These are phyloP conservation scores for Protomyces gravidus DNA, from an alignment of 1,139 yeast species.

Conservation along the genomic window DNA sequence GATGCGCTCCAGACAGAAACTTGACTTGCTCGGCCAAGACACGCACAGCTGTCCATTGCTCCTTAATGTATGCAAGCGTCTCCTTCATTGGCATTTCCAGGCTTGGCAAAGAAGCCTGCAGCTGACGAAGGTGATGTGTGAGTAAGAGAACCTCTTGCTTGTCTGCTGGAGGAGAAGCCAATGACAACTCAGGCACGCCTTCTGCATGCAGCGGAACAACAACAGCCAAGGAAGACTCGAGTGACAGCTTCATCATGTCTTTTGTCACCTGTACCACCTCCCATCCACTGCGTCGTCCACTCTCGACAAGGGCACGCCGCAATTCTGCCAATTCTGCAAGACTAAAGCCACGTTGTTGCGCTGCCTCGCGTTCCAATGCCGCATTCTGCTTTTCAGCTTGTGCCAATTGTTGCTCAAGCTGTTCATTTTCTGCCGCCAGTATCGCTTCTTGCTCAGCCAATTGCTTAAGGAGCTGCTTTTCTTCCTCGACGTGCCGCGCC, in stretches of 20 bases:
- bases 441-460: constrained; percentile 2
- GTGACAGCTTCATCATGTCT: not conserved
- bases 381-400: constrained; percentile 1
- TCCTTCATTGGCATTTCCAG: not conserved
- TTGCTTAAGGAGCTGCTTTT: constrained; percentile 28
- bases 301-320: constrained; percentile 40
- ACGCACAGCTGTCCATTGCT: constrained; percentile 16
- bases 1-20: constrained; percentile 2
- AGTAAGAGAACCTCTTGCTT: not conserved
- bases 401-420: constrained; percentile 4
- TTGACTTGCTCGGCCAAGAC: not conserved
- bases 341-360: constrained; percentile 32
- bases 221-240: constrained; percentile 4
- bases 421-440: constrained; percentile 6
- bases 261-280: constrained; percentile 8
- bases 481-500: constrained; percentile 30
- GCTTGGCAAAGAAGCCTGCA: not conserved
- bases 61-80: not conserved
- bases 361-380: constrained; percentile 30
- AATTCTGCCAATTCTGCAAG: constrained; percentile 49
- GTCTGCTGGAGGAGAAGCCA: not conserved
- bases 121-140: constrained; percentile 6
- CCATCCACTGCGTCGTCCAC: constrained; percentile 29
- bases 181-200: not conserved
- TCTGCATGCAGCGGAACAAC: not conserved